phyloP scores from a whole-genome alignment of 2,329 filamentous ascomycete species.

The Aspergillus felis region DNA sequence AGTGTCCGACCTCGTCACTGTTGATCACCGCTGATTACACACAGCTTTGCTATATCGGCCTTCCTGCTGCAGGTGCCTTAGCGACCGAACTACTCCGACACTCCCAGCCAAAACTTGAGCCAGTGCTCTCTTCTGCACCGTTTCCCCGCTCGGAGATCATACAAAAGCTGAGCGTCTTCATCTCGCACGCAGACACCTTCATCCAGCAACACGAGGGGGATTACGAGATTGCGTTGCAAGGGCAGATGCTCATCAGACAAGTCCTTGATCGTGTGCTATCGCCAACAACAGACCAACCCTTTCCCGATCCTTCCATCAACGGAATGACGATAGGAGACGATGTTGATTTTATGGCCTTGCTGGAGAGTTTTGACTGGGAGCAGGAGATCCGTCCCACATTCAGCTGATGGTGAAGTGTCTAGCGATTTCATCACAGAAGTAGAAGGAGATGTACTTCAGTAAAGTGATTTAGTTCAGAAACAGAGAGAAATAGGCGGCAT shows the following conservation, averaged over 20 bases:
- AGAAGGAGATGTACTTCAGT: no score
- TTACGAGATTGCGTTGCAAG: constrained; percentile 8
- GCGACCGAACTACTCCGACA: constrained; percentile 19
- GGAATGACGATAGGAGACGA: background rate
- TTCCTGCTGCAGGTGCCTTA: constrained; percentile 19
- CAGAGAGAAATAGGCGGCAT: constrained; percentile 16
- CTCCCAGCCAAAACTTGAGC: constrained; percentile 7
- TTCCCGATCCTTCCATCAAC: background rate
- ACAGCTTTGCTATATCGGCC: constrained; percentile 18
- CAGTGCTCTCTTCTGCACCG: background rate
- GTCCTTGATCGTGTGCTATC: constrained; percentile 15
- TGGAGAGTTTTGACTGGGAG: constrained; percentile 17
- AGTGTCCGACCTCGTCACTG: background rate
- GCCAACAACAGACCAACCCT: background rate
- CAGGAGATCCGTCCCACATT: constrained; percentile 2
- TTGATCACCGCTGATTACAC: background rate
- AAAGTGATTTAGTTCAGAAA: background rate
- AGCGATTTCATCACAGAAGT: no score
- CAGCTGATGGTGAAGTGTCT: background rate
- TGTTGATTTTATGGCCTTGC: constrained; percentile 11
- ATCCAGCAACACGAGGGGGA: constrained; percentile 10
- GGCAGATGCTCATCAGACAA: constrained; percentile 10
- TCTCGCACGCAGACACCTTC: constrained; percentile 10
- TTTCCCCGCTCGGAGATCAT: constrained; percentile 20
- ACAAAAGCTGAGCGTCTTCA: constrained; percentile 20